A percentile compares a stretch with the other conserved stretches of the same genome.
phyloP scores from a whole-genome alignment of 106 monocot genomes.

The Acanthochlamys bracteata region DNA sequence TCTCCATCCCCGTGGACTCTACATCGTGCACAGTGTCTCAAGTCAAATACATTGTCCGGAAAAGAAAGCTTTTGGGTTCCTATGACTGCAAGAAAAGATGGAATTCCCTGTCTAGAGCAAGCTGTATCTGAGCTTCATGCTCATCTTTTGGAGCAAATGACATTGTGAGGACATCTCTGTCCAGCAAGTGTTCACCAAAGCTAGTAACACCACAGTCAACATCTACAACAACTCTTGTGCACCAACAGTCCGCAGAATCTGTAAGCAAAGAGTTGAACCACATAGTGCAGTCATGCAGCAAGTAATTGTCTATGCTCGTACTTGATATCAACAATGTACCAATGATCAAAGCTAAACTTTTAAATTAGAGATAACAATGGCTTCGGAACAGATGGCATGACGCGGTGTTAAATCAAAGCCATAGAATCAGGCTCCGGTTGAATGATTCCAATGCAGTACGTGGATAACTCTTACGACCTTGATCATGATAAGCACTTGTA shows the following conservation, averaged over 20 bases:
- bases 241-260: conserved; percentile 61
- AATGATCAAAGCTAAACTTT: no score
- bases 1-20: conserved; percentile 86
- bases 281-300: no score
- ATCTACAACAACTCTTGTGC: conserved; percentile 82
- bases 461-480: no score
- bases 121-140: conserved; percentile 95
- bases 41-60: conserved; percentile 79
- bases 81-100: conserved; percentile 73
- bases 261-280: neutral
- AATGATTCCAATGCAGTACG: no score
- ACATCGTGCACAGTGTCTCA: conserved; percentile 84
- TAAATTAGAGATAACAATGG: no score
- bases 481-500: no score
- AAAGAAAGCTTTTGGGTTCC: conserved; percentile 70
- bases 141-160: conserved; percentile 92
- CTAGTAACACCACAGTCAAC: conserved; percentile 99
- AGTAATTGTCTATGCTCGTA: no score
- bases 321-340: no score
- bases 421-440: no score
- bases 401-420: no score
- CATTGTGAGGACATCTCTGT: conserved; percentile 67
- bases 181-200: conserved; percentile 77
- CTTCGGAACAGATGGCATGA: no score
- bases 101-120: conserved; percentile 88